These are phyloP conservation scores for Periglandula ipomoeae DNA, from an alignment of 2,329 filamentous ascomycete species.

Conservation along the genomic window DNA sequence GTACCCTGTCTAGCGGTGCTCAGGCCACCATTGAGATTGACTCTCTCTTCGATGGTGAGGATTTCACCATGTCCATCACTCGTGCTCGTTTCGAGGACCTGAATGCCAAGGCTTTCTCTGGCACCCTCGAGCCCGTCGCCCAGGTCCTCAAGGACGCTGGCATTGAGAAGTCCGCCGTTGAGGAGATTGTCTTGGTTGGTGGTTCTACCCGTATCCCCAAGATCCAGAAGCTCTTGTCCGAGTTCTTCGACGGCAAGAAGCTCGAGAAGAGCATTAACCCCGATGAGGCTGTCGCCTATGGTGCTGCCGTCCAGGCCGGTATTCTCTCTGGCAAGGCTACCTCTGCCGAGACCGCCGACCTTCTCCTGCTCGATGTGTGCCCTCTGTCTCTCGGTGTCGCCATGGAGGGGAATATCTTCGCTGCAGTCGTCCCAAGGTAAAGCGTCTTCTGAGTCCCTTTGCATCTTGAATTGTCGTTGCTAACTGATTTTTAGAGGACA, in stretches of 20 bases:
- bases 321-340: constrained; percentile 98
- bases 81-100: constrained; percentile 98
- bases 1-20: constrained; percentile 93
- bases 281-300: constrained; percentile 97
- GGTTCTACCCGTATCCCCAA: constrained; percentile 97
- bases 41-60: constrained; percentile 94
- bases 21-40: constrained; percentile 98
- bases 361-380: constrained; percentile 91
- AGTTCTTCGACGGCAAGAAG: constrained; percentile 99
- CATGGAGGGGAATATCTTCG: constrained; percentile 99
- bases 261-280: constrained; percentile 99
- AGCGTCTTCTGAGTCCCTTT: no score
- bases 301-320: constrained; percentile 96
- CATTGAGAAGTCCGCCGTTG: constrained; percentile 83
- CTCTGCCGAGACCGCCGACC: constrained; percentile 86
- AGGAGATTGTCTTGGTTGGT: constrained; percentile 98
- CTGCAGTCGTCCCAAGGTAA: constrained; percentile 75
- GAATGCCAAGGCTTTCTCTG: constrained; percentile 89
- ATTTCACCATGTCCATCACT: constrained; percentile 95
- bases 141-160: constrained; percentile 91
- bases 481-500: no score
- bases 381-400: constrained; percentile 96
- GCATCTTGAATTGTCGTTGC: no score
- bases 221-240: constrained; percentile 97
- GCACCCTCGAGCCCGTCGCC: constrained; percentile 89